Conservation (phyloP, 768 basidiomycete genomes). For the Asterophora parasitica region DNA sequence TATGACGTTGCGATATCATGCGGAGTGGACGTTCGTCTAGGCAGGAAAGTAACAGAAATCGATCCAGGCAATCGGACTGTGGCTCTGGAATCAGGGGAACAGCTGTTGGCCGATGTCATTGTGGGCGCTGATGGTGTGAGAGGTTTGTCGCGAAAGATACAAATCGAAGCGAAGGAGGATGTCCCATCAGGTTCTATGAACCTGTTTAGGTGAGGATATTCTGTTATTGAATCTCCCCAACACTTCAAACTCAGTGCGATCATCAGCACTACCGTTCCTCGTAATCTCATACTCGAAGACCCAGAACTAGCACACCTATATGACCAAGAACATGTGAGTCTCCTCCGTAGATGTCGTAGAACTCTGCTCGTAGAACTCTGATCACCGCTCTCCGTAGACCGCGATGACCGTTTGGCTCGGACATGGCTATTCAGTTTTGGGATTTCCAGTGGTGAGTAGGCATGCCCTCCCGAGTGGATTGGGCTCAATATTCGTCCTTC, state of each 20-base stretch:
- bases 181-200: constrained; percentile 20
- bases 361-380: not conserved
- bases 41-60: constrained; percentile 25
- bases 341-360: not conserved
- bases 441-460: constrained; percentile 26
- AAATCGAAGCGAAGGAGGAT: constrained; percentile 28
- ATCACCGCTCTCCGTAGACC: constrained; percentile 14
- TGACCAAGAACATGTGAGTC: constrained; percentile 19
- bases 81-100: constrained; percentile 35
- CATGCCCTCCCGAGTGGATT: not conserved
- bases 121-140: constrained; percentile 51
- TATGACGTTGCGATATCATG: constrained; percentile 37
- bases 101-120: constrained; percentile 44
- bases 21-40: constrained; percentile 39
- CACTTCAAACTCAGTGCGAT: too few species aligned
- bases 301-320: constrained; percentile 31
- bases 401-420: constrained; percentile 32
- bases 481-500: constrained; percentile 11
- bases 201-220: constrained; percentile 39
- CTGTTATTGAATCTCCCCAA: not conserved
- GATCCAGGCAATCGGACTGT: constrained; percentile 26
- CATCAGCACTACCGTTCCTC: constrained; percentile 35
- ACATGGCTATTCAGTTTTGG: constrained; percentile 24
- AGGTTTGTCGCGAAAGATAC: constrained; percentile 32
- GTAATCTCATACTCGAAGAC: constrained; percentile 33